Evolutionary conservation across 2,329 filamentous ascomycete species (phyloP), one percentile per base, ranked within the genome.

Genomic region (Exophiala aquamarina): DNA sequence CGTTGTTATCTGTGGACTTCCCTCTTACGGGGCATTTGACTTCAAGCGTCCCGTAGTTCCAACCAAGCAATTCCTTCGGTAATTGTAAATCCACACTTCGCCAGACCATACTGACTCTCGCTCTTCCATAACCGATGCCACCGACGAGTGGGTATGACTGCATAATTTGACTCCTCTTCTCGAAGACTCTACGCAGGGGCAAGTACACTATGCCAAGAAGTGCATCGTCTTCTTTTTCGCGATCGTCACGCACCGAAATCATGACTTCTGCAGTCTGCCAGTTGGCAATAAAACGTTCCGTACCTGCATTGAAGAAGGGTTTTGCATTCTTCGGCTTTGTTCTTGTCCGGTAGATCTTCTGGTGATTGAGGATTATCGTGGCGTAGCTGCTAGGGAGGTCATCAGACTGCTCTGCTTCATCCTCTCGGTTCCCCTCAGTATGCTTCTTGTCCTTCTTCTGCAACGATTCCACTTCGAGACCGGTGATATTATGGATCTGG

Each of bases 321-420:
- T 87, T 88, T 0, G 82, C 77, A 52, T 88, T 89, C 68, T 88
- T 87, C 1, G 86, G 86, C 66, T 90, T 89, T 0, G 86, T 87
- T 13, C 86, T 72, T 2, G 86, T 87, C 58, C 78, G 82, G 68
- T 84, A 90, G 10, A 78, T 67, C 48, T 79, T 88, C 55, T 78
- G 77, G 60, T 89, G 84, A 61, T 89, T 88, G 56, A 89, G 66
- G 34, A 89, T 85, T 56, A 89, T 78, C 23, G 77, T 87, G 63
- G 84, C 87, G 62, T 88, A 90, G 19, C 82, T 75, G 38, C 83
- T 85, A 0, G 86, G 86, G 31, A 88, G 69, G 35, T 82, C 77
- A 3, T 84, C 81, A 13, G 76, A 72, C 53, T 78, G 73, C 59
- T 85, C 84, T 8, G 79, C 72, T 57, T 79, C 74, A 21, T 54